These are phyloP conservation scores for Casuarina glauca DNA, from an alignment of 306 rosid species.

Conservation along the genomic window DNA sequence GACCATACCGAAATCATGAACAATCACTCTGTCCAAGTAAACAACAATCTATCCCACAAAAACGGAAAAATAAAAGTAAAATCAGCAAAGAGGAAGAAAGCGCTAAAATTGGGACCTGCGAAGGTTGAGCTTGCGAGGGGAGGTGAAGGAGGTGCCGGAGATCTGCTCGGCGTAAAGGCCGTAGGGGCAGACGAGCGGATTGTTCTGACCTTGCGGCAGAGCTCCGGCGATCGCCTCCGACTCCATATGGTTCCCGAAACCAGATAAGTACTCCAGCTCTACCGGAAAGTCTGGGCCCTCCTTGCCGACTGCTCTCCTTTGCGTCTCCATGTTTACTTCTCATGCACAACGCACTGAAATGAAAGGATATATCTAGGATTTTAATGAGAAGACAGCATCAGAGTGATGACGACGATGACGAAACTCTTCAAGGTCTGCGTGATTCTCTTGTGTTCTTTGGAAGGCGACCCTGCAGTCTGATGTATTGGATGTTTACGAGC, in stretches of 20 bases:
- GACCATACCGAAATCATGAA: too few species aligned
- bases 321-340: conserved; percentile 11
- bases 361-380: too few species aligned
- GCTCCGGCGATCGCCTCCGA: conserved; percentile 86
- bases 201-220: conserved; percentile 73
- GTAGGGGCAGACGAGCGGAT: conserved; percentile 82
- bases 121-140: conserved; percentile 77
- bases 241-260: conserved; percentile 75
- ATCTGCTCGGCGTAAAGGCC: conserved; percentile 94
- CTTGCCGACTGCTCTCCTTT: conserved; percentile 15
- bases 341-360: too few species aligned
- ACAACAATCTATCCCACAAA: too few species aligned
- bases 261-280: conserved; percentile 53
- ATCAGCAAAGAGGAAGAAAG: background rate
- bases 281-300: conserved; percentile 23
- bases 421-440: too few species aligned
- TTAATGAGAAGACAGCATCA: too few species aligned
- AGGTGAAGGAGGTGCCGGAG: conserved; percentile 92
- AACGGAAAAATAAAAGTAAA: background rate
- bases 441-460: too few species aligned
- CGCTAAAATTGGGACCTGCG: conserved; percentile 40
- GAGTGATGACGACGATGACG: too few species aligned
- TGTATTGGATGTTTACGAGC: too few species aligned
- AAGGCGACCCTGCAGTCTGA: too few species aligned
- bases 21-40: background rate